Base-by-base conservation (phyloP, 2,329 filamentous ascomycete species). In the Ophiostoma fasciatum region DNA sequence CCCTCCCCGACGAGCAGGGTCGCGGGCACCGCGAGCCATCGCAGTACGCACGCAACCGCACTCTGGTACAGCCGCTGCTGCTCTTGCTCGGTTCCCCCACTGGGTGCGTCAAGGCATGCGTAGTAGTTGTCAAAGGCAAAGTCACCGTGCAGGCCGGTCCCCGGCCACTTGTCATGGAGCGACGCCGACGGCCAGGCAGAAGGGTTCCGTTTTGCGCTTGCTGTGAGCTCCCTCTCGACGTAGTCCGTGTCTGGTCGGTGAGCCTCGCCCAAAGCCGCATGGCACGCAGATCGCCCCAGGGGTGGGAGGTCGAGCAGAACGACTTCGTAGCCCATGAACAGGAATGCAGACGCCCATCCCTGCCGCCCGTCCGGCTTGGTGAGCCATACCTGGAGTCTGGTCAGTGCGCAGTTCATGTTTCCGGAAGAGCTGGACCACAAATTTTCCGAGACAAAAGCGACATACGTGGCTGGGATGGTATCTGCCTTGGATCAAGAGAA, bases 1-100 rank as follows among this genome's bases (percentile, higher is more conserved):
- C 63, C 67, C 42, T 74, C 64, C 0, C 61, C 62, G 7, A 41
- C 14, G 10, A 75, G 42, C 4, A 72, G 45, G 28, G 66, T 50
- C 0, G 55, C 54, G 8, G 40, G 37, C 4, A 13, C 37, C 13
- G 36, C 26, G 14, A 41, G 22, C 15, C 11, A 31, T 6, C 28
- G 22, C 6, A 50, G 32, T 17, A 49, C 33, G 5, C 28, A 32
- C 12, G 23, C 31, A 7, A 46, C 26, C 4, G 42, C 44, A 10
- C 34, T 9, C 29, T 42, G 43, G 7, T 39, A 43, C 4, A 39
- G 25, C 9, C 35, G 40, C 37, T 62, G 55, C 12, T 54, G 51
- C 25, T 22, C 57, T 47, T 0, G 43, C 28, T 18, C 42, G 49
- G 10, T 41, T n/a, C n/a, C 48, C n/a, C 50, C 41, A 5, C 42